Evolutionary conservation across 2,329 filamentous ascomycete genomes (phyloP).

Genomic region (Venturia pyrina): DNA sequence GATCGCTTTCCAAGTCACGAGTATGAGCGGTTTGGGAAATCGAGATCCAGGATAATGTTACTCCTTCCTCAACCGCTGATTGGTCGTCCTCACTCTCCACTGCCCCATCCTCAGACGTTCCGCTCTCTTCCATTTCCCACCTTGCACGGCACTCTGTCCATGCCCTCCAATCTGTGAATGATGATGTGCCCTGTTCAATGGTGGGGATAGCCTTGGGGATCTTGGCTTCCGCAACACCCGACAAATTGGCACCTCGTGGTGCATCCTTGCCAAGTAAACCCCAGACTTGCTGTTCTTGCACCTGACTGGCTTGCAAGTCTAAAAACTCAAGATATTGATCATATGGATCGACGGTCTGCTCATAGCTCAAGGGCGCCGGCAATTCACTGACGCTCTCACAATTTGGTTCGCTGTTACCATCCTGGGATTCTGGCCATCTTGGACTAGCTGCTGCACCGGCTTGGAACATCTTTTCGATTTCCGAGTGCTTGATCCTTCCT

Average conservation of each 20-base stretch:
- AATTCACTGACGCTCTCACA: neutral
- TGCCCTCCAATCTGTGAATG: conserved; percentile 39
- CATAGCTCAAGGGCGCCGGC: neutral
- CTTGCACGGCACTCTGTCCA: conserved; percentile 35
- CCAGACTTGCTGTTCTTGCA: conserved; percentile 39
- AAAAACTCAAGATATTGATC: conserved; percentile 37
- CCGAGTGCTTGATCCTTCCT: conserved; percentile 13
- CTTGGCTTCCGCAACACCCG: conserved; percentile 17
- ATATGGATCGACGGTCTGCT: conserved; percentile 21
- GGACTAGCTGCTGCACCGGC: neutral
- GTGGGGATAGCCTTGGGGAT: conserved; percentile 18
- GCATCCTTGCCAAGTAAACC: conserved; percentile 28
- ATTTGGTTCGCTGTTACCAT: neutral
- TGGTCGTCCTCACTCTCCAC: neutral
- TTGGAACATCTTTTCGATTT: neutral
- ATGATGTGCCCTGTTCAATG: conserved; percentile 25
- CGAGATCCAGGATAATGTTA: neutral
- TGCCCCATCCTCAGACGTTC: conserved; percentile 15
- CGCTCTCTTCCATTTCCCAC: conserved; percentile 33
- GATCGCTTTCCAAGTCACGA: neutral
- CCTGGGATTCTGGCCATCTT: neutral
- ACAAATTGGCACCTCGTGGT: conserved; percentile 13
- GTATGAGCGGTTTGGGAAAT: neutral
- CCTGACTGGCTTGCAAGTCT: conserved; percentile 34
- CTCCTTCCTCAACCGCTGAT: neutral